Evolutionary conservation across 2,329 filamentous ascomycete genomes (phyloP).

Genomic region (Penicillium concentricum): DNA sequence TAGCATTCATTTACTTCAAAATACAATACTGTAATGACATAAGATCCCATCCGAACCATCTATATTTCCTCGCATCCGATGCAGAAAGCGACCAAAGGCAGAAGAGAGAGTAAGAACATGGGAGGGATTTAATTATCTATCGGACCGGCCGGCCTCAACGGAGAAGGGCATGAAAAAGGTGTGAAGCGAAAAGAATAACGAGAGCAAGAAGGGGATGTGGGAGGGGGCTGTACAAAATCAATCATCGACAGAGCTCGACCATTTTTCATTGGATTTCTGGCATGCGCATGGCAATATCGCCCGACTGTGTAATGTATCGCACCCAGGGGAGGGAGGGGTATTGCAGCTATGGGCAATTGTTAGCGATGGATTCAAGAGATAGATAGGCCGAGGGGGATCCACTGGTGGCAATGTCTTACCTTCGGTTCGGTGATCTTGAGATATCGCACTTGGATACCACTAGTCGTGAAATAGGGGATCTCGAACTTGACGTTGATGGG

Average conservation of each 20-base stretch:
- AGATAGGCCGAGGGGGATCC: background rate
- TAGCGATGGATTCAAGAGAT: constrained; percentile 4
- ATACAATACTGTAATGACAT: background rate
- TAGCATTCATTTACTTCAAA: background rate
- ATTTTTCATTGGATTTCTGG: constrained; percentile 74
- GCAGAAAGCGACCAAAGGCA: background rate
- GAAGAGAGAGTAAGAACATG: constrained; percentile 3
- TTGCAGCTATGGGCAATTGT: constrained; percentile 69
- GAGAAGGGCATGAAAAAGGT: constrained; percentile 11
- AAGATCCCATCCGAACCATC: background rate
- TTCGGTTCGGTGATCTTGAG: constrained; percentile 99
- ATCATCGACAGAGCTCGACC: constrained; percentile 7
- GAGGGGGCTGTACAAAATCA: constrained; percentile 24
- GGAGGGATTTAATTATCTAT: constrained; percentile 28
- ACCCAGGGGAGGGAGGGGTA: constrained; percentile 98
- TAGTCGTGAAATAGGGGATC: constrained; percentile 99
- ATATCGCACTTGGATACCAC: constrained; percentile 96
- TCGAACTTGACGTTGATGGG: constrained; percentile 99
- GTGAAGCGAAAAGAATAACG: constrained; percentile 7
- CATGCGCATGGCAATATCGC: constrained; percentile 90
- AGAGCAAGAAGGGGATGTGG: background rate
- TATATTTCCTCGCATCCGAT: constrained; percentile 7
- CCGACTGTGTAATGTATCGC: constrained; percentile 96
- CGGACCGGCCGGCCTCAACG: constrained; percentile 29
- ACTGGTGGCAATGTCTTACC: constrained; percentile 56